Base-by-base conservation (phyloP, 495 filamentous ascomycete genomes). In the Chaetomium fimeti region DNA sequence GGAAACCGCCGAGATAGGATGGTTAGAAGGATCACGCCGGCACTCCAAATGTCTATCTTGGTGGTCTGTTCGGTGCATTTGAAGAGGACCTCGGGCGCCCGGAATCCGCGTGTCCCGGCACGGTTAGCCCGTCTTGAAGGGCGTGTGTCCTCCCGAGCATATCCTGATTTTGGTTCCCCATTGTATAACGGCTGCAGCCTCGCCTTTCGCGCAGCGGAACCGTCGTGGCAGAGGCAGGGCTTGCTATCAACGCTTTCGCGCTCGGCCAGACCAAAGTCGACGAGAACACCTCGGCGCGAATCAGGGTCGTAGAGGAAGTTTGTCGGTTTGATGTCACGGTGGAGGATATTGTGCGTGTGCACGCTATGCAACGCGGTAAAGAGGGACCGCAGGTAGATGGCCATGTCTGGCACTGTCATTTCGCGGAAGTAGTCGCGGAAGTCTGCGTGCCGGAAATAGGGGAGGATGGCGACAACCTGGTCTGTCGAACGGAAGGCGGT, bases 241-340 rank as follows among this genome's bases (percentile, higher is more conserved):
- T 88, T 88, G 61, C 76, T 82, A n/a, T 93, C 90, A 43, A 81
- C 83, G 9, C 88, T 89, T 68, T 91, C 86, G 38, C 89, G 78
- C 78, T 98, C 94, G 32, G 94, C 94, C 15, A 98, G 84, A 28
- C 94, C 94, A 77, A 98, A 98, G 74, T 98, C 94, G 7, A 97
- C 93, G 15, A 98, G 83, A 2, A 98, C 94, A 18, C 94, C 94
- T 60, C 91, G 87, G 68, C 85, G 83, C 64, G 89, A 81, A 4
- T 87, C 77, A 4, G 90, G 89, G 65, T 96, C 93, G 80, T 98
- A 99, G 38, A 99, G 85, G 71, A 99, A 99, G 72, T 99, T 99
- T 15, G 94, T 99, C n/a, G 94, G 94, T 74, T 99, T 99, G 74
- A 99, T 97, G 75, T 99, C 94, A 60, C 94, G 88, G 73, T 99